Percentiles rank a stretch among this genome's conserved stretches.
These are phyloP conservation scores for Gillenia trifoliata DNA, from an alignment of 306 rosid species.

Conservation along the genomic window DNA sequence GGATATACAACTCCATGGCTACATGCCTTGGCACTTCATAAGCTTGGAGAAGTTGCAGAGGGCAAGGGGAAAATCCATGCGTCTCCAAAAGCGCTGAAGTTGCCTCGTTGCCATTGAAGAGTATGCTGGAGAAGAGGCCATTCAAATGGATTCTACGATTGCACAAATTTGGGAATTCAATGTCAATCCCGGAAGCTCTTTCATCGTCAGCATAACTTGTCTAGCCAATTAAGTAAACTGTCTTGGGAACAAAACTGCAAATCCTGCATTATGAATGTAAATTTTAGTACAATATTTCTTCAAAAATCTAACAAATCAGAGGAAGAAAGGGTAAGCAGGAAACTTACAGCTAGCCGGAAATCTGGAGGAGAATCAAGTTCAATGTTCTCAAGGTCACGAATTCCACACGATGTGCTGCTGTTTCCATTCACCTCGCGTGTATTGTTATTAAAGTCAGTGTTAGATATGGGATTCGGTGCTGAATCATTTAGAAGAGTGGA, in stretches of 20 bases:
- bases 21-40: not conserved
- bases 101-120: not conserved
- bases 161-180: slow-evolving; percentile 24
- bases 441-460: slow-evolving; percentile 10
- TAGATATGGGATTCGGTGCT: slow-evolving; percentile 21
- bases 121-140: not conserved
- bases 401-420: slow-evolving; percentile 31
- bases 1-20: not conserved
- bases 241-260: slow-evolving; percentile 71
- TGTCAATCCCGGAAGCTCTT: slow-evolving; percentile 11
- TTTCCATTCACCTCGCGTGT: slow-evolving; percentile 16
- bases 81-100: not conserved
- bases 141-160: not conserved
- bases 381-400: slow-evolving; percentile 54
- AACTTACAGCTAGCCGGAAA: slow-evolving; percentile 62
- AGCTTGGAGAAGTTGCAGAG: slow-evolving; percentile 8
- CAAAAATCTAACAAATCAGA: slow-evolving; percentile 10
- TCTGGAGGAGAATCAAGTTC: slow-evolving; percentile 77
- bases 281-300: slow-evolving; percentile 1
- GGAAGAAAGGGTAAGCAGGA: slow-evolving; percentile 7
- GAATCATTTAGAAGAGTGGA: slow-evolving; percentile 18
- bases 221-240: slow-evolving; percentile 50
- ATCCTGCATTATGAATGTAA: slow-evolving; percentile 40
- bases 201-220: slow-evolving; percentile 33
- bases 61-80: not conserved